phyloP scores from a whole-genome alignment of 352 stramenopile genomes.

The Phytophthora multivora region DNA sequence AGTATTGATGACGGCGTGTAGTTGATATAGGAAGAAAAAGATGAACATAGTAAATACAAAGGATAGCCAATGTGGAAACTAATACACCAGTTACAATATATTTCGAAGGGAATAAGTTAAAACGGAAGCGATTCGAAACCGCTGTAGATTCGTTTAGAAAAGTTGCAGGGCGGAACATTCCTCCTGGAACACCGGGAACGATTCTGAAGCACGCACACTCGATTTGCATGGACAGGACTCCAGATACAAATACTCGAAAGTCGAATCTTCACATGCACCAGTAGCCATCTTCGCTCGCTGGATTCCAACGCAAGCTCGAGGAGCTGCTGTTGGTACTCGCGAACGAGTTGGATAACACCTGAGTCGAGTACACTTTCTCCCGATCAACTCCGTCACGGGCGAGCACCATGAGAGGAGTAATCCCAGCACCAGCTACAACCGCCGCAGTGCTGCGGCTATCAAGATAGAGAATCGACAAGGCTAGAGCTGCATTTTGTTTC shows the following conservation, averaged over 20 bases:
- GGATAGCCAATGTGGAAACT: no score
- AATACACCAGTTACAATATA: no score
- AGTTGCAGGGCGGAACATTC: constrained; percentile 10
- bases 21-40: neutral
- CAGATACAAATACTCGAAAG: neutral
- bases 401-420: neutral
- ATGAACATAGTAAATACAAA: no score
- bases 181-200: neutral
- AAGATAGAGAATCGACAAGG: constrained; percentile 15
- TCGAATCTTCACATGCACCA: neutral
- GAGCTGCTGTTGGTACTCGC: neutral
- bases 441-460: neutral
- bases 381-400: neutral
- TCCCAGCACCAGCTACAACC: constrained; percentile 3
- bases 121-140: neutral
- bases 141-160: constrained; percentile 1
- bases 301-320: neutral
- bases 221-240: constrained; percentile 3
- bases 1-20: neutral
- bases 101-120: neutral
- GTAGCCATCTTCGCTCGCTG: neutral
- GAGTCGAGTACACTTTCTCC: neutral
- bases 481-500: constrained; percentile 12
- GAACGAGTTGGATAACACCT: constrained; percentile 2
- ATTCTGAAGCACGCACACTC: constrained; percentile 5